phyloP scores from a whole-genome alignment of 192 early-diverging fungal genomes.

The Coemansia sp. region DNA sequence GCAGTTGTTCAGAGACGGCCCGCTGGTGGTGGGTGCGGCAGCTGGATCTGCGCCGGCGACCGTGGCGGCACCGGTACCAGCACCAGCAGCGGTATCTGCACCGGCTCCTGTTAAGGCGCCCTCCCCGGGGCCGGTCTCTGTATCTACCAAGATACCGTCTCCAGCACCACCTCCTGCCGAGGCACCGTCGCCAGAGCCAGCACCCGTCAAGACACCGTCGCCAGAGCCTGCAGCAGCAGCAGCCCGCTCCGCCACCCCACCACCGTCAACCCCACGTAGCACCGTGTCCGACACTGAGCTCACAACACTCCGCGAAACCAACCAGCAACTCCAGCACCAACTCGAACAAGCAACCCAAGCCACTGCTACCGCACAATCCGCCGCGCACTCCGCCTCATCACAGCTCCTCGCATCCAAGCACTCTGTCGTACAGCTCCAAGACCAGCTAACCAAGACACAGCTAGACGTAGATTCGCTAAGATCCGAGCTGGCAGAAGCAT shows the following conservation, averaged over 20 bases:
- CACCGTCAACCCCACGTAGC: constrained; percentile 34
- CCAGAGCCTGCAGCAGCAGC: constrained; percentile 10
- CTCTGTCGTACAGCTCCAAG: constrained; percentile 11
- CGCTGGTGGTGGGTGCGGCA: constrained; percentile 26
- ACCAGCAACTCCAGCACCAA: constrained; percentile 53
- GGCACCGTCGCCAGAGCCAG: constrained; percentile 5
- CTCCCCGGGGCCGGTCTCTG: neutral
- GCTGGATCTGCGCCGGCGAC: constrained; percentile 6
- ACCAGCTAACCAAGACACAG: constrained; percentile 17
- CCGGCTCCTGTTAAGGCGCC: neutral
- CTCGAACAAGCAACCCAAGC: constrained; percentile 20
- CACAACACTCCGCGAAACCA: constrained; percentile 71
- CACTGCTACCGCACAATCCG: neutral
- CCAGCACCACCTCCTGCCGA: constrained; percentile 1
- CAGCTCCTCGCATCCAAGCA: neutral
- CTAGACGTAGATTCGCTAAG: constrained; percentile 12
- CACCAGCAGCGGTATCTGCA: neutral
- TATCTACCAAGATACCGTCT: too few relatives aligned
- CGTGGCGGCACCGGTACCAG: constrained; percentile 3
- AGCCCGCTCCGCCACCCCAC: neutral
- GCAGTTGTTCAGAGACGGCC: constrained; percentile 24
- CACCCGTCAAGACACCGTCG: neutral
- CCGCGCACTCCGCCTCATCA: neutral
- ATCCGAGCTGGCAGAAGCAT: constrained; percentile 11
- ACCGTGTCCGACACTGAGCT: constrained; percentile 72